Evolutionary conservation across 1,284 basidiomycete genomes (phyloP), one percentile per base, ranked within the genome.

Genomic region (Ustilago nuda): DNA sequence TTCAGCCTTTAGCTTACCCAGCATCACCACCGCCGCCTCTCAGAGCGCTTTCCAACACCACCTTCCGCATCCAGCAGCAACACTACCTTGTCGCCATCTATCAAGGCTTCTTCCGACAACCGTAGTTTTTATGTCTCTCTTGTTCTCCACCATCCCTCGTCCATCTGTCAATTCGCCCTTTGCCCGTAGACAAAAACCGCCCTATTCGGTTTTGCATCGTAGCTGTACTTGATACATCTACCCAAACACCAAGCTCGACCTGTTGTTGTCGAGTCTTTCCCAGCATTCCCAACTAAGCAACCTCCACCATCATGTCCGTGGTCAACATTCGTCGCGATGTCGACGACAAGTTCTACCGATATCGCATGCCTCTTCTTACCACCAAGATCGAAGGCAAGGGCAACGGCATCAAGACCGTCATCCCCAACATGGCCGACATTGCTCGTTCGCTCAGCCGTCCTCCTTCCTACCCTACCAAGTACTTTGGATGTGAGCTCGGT

Each of bases 311-410:
- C 66, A 85, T 85, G 89, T 91, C 91, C 78, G 89, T 93, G 86
- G 94, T 99, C 75, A 99, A 99, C 89, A 94, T 99, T 87, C 93
- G 96, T 88, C 94, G 96, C 85, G 95, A 98, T 89, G 95, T 98
- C 89, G 94, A 98, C 87, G 90, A 90, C 86, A 88, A 88, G 84
- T 89, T 88, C 83, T 89, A 89, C 84, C 86, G 84, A 36, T 85
- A 85, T 76, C 82, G 93, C 82, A 99, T 99, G 97, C 97, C 97
- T 58, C 88, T 95, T 72, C 90, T 99, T 71, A 90, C 91, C 81
- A 98, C 93, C 80, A 99, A 99, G 89, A 95, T 99, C 60, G 97
- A 99, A 88, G 97, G 97, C 83, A 95, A 95, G 87, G 97, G 97
- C 65, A 99, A 99, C 86, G 97, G 97, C 78, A 99, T 99, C 89